Evolutionary conservation across 305 asterid species (phyloP).

Genomic region (Euphrasia arctica): DNA sequence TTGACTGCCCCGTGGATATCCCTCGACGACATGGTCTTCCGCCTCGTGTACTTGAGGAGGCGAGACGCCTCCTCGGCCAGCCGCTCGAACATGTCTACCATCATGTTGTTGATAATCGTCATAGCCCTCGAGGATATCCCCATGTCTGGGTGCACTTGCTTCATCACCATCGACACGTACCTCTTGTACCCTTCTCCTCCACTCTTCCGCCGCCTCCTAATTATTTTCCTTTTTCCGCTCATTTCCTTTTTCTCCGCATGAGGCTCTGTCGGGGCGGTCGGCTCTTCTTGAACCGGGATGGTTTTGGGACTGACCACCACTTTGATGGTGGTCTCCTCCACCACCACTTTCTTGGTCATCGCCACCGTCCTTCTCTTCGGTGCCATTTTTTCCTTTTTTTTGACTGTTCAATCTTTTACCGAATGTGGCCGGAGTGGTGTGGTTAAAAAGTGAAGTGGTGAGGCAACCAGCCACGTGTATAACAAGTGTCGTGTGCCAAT

Average conservation of each 20-base stretch:
- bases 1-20: conserved; percentile 86
- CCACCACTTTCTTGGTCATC: conserved; percentile 50
- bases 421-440: neutral
- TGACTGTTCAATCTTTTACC: neutral
- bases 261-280: conserved; percentile 31
- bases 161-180: conserved; percentile 63
- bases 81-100: conserved; percentile 76
- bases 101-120: conserved; percentile 57
- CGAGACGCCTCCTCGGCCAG: conserved; percentile 63
- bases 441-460: neutral
- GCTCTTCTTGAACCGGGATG: conserved; percentile 24
- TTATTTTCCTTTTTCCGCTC: conserved; percentile 15
- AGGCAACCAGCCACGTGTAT: no score
- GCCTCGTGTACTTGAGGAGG: conserved; percentile 37
- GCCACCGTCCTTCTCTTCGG: conserved; percentile 56
- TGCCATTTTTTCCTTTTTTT: conserved; percentile 36
- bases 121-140: conserved; percentile 78
- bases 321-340: conserved; percentile 44
- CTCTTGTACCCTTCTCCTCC: conserved; percentile 54
- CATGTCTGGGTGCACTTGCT: conserved; percentile 83
- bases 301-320: conserved; percentile 42
- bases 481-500: no score
- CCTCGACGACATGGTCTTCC: conserved; percentile 56
- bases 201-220: conserved; percentile 29
- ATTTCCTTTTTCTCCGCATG: neutral